Evolutionary conservation across 1,284 basidiomycete species (phyloP), one percentile per base, ranked within the genome.

Genomic region (Ustilago sp.): DNA sequence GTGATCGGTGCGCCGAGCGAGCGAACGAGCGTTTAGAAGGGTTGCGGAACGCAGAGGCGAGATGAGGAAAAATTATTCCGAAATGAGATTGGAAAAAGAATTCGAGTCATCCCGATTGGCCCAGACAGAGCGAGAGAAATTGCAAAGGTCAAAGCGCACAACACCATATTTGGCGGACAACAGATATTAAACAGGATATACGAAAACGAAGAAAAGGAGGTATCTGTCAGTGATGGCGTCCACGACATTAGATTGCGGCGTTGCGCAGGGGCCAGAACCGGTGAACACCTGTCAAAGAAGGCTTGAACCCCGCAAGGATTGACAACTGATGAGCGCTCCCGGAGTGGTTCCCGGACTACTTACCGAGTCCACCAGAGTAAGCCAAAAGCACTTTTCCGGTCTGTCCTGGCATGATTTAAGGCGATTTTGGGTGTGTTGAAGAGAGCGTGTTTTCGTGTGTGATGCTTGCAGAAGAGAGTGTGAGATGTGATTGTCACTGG

Each of bases 331-430:
- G 31, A 52, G 50, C 48, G 47, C 59, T 73, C 55, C 66, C 71
- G 71, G 66, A 66, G 48, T 65, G 71, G 58, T 62, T 56, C 76
- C 63, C 79, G 65, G 69, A 48, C 61, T 60, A 89, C 93, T 83
- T 74, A 96, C 95, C 95, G 70, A 99, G 91, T 86, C 96, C 96
- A 83, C 97, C 96, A 83, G 96, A 99, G 89, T 99, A 99, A 48
- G 96, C 96, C 76, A 97, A 89, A 64, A 97, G 89, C 80, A 97
- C 94, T 83, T 94, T 93, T 81, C 94, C 94, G 84, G 90, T 89
- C 65, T 70, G 66, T 72, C 63, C 69, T 59, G 75, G 67, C 75
- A 77, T 77, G 31, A 59, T 77, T 57, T 48, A n/a, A 28, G 50
- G 48, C 23, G 41, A 52, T 52, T 53, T 58, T 36, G 34, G 36